Evolutionary conservation across 1,284 basidiomycete genomes (phyloP), one percentile per base, ranked within the genome.

Genomic region (Anthracocystis walkeri): DNA sequence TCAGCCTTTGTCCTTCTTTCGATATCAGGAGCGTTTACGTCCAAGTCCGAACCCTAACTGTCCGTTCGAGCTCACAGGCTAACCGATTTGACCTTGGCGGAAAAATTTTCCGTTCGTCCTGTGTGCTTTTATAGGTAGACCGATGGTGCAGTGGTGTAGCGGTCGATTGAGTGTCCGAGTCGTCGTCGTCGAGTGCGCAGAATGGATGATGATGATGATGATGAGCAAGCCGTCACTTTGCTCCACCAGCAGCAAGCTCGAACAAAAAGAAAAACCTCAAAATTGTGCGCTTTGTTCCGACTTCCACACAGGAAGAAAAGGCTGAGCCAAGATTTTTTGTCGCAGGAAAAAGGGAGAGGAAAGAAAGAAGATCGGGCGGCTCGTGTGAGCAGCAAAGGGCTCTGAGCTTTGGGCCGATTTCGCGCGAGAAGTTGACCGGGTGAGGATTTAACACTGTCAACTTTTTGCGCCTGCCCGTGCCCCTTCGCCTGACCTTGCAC

Each of bases 151-250:
- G 14, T 18, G 29, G 25, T 23, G 14, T 6, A 14, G 20, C 23
- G 41, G 23, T 21, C n/a, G 51, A 38, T 3, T 7, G 35, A 10
- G 29, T 23, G 12, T 38, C 38, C 25, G 16, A 49, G n/a, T 31
- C 29, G 18, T n/a, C 4, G 27, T 31, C n/a, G 48, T 46, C 7
- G 45, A 27, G 6, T 27, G 27, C 2, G 8, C 18, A 53, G 16
- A 35, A 18, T 2, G n/a, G 31, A 54, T 25, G 58, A 52, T 56
- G 25, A 46, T 23, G 51, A 54, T 31, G 42, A 54, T 35, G 58
- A 59, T 63, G 48, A 63, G 60, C 25, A 63, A 11, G 11, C 50
- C 48, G 60, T 51, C 60, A 53, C 48, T 8, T 18, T 16, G 35
- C 51, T 53, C 51, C 51, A 53, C 51, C 35, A 38, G 14, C 35